Evolutionary conservation across 148 eudicot species (phyloP).

Genomic region (Diospyros lotus): DNA sequence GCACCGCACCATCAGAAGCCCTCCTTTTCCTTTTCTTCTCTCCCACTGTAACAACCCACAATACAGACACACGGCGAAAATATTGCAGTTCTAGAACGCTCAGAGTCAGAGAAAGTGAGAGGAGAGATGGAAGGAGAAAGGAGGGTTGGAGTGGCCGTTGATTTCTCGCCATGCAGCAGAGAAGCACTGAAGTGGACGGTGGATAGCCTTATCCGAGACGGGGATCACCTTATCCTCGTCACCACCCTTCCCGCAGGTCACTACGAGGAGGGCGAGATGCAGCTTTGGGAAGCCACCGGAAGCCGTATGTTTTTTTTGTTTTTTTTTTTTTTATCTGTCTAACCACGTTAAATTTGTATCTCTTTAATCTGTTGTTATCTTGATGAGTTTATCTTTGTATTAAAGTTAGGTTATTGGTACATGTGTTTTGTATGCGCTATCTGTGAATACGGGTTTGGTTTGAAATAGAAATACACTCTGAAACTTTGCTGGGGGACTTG

Average conservation of each 20-base stretch:
- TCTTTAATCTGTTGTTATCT: neutral
- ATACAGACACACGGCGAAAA: too few relatives aligned
- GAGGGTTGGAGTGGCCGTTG: constrained; percentile 77
- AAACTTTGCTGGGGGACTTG: too few relatives aligned
- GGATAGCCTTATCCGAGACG: constrained; percentile 47
- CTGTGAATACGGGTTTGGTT: neutral
- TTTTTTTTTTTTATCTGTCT: neutral
- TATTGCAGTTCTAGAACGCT: neutral
- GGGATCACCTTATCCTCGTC: constrained; percentile 72
- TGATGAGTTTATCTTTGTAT: neutral
- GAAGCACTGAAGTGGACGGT: constrained; percentile 69
- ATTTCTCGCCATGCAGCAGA: constrained; percentile 66
- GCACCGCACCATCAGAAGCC: too few relatives aligned
- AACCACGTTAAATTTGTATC: neutral
- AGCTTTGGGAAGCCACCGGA: constrained; percentile 87
- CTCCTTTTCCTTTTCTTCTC: neutral
- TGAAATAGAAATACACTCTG: neutral
- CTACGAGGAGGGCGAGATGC: constrained; percentile 68
- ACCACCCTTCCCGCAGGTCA: constrained; percentile 25
- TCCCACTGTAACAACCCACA: neutral
- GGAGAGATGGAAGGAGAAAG: constrained; percentile 40
- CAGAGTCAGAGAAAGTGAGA: constrained; percentile 1
- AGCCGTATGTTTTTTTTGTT: constrained; percentile 42
- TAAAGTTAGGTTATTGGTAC: neutral
- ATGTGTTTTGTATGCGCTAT: neutral